Evolutionary conservation across 2,329 filamentous ascomycete species (phyloP).

Genomic region (Akanthomyces muscarius): DNA sequence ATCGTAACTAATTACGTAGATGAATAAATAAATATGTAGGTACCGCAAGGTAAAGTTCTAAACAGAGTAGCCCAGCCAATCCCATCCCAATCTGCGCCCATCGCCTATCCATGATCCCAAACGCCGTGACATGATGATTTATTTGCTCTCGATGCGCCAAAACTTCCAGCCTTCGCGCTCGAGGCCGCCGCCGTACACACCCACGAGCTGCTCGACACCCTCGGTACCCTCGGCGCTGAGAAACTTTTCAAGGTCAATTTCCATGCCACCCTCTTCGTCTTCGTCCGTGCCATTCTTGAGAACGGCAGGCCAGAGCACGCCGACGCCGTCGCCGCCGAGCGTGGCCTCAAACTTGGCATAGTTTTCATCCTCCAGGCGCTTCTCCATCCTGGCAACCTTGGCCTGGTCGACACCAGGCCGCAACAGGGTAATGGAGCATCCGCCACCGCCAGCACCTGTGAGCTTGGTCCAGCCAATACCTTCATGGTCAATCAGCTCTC

Average conservation of each 20-base stretch:
- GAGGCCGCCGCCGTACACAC: constrained; percentile 65
- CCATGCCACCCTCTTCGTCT: constrained; percentile 75
- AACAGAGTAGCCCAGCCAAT: neutral
- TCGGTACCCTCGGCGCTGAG: constrained; percentile 78
- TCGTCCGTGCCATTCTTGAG: constrained; percentile 79
- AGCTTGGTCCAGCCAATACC: constrained; percentile 96
- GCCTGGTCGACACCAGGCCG: constrained; percentile 58
- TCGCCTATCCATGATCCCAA: neutral
- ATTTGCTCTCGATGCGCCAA: constrained; percentile 61
- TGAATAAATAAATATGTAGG: neutral
- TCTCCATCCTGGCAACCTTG: constrained; percentile 60
- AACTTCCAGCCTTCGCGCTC: constrained; percentile 82
- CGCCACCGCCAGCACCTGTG: constrained; percentile 91
- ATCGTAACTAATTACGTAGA: neutral
- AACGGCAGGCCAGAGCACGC: constrained; percentile 89
- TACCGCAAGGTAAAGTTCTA: constrained; percentile 14
- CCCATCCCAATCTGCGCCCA: neutral
- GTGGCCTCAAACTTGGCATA: constrained; percentile 86
- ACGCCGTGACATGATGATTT: constrained; percentile 6
- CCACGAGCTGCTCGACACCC: constrained; percentile 82
- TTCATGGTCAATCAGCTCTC: constrained; percentile 84
- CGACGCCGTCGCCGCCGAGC: constrained; percentile 87
- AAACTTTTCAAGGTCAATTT: constrained; percentile 84
- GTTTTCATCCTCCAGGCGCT: constrained; percentile 63
- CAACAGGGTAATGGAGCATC: constrained; percentile 89